These are phyloP conservation scores for Sclerospora graminicola DNA, from an alignment of 352 stramenopile genomes.

Conservation along the genomic window DNA sequence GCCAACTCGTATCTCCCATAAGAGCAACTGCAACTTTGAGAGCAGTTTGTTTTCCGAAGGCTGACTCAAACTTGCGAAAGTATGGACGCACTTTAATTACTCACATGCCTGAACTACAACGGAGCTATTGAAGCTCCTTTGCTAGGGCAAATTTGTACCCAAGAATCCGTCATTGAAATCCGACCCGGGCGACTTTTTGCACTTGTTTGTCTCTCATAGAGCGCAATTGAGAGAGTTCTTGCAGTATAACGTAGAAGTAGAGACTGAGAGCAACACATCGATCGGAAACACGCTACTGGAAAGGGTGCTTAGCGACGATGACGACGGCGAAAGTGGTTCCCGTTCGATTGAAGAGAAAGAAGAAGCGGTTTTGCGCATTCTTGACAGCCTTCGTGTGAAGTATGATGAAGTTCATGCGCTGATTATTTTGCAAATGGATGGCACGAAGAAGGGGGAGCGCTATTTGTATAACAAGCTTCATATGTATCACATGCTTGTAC, in stretches of 20 bases:
- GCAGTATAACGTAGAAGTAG: slow-evolving; percentile 85
- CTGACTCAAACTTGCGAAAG: slow-evolving; percentile 77
- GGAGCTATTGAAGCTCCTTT: slow-evolving; percentile 85
- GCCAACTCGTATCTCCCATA: no score
- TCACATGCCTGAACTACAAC: slow-evolving; percentile 79
- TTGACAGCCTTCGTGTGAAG: slow-evolving; percentile 83
- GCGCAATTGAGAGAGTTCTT: slow-evolving; percentile 82
- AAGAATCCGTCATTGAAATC: slow-evolving; percentile 54
- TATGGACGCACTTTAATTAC: slow-evolving; percentile 87
- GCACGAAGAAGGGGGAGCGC: slow-evolving; percentile 88
- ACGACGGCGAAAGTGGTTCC: slow-evolving; percentile 17
- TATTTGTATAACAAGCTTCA: slow-evolving; percentile 92
- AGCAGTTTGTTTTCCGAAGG: slow-evolving; percentile 78
- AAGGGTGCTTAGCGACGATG: slow-evolving; percentile 77
- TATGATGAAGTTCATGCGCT: slow-evolving; percentile 91
- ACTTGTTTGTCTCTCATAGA: slow-evolving; percentile 89
- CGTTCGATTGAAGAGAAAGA: slow-evolving; percentile 56
- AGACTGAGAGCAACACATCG: slow-evolving; percentile 80
- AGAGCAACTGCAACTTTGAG: no score
- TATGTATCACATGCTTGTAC: slow-evolving; percentile 91
- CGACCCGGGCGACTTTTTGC: slow-evolving; percentile 82
- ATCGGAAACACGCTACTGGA: slow-evolving; percentile 86
- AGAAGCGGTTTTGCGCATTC: slow-evolving; percentile 75
- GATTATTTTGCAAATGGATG: slow-evolving; percentile 88
- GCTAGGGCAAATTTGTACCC: slow-evolving; percentile 72